Base-by-base conservation (phyloP, 805 yeast species). In the Candida verbasci region DNA sequence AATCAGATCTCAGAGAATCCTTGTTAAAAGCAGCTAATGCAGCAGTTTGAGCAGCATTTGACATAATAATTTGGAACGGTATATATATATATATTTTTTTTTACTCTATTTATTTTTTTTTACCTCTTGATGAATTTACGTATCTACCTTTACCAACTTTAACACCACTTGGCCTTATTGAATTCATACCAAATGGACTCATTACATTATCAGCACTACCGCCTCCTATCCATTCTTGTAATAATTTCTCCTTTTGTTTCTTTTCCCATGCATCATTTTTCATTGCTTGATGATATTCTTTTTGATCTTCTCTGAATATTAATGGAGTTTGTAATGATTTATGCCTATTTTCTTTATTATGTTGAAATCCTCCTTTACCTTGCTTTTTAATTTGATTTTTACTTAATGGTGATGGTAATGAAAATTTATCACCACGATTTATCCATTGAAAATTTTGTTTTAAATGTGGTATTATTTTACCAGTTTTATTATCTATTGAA, bases 361-460 rank as follows among this genome's bases (percentile, higher is more conserved):
- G 91, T 46, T 82, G 88, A 57, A 70, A 80, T 4, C 89, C 89
- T 35, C 81, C 87, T 48, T 83, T 83, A 28, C 96, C 95, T 48
- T 74, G 73, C 46, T 72, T 74, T 53, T 83, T 82, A 32, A 68
- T 68, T n/a, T 82, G 75, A 48, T 78, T 78, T 51, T 82, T 85
- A 41, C 94, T 82, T 44, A 83, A 73, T 11, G 99, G 98, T n/a
- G 86, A 82, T 1, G 97, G 82, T 30, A 91, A 49, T 1, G 91
- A 76, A 61, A 76, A 93, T 38, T 74, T 72, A 48, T 86, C 82
- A 38, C 99, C 99, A 49, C 94, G 74, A 39, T 76, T 84, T 49
- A 80, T 80, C 98, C 98, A 93, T 64, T 86, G 89, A 68, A 93
- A 88, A 58, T 89, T 89, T 38, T 79, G 71, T 66, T 91, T 93